Percentiles rank a stretch among this genome's conserved stretches.
Conservation (phyloP, 495 filamentous ascomycete species). For the Penicillium turbatum region DNA sequence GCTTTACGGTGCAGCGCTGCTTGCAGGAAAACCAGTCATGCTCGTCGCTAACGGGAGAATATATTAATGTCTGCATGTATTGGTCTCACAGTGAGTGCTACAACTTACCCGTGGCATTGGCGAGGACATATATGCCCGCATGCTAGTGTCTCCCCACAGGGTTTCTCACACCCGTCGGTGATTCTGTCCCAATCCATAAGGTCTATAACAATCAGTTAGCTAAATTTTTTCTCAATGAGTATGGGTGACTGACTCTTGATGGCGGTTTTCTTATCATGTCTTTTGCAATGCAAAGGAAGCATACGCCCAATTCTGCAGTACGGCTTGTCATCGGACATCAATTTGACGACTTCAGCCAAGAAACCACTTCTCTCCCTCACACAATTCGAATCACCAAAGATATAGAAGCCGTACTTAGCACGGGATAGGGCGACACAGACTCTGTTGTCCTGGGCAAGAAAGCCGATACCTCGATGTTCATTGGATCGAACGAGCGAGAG, state of each 20-base stretch:
- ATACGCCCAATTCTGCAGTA: conserved; percentile 29
- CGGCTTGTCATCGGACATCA: conserved; percentile 22
- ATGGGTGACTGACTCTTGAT: conserved; percentile 25
- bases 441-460: conserved; percentile 69
- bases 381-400: conserved; percentile 73
- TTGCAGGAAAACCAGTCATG: conserved; percentile 11
- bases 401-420: conserved; percentile 77
- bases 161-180: conserved; percentile 45
- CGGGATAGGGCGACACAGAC: conserved; percentile 86
- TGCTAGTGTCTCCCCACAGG: conserved; percentile 29
- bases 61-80: not conserved
- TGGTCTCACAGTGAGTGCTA: too few relatives aligned
- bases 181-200: conserved; percentile 47
- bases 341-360: conserved; percentile 36
- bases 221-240: not conserved
- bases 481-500: conserved; percentile 82
- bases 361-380: conserved; percentile 34
- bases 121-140: conserved; percentile 42
- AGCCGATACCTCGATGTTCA: conserved; percentile 53
- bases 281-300: conserved; percentile 40
- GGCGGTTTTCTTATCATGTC: conserved; percentile 31
- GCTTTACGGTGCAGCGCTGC: not conserved
- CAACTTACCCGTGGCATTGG: conserved; percentile 38
- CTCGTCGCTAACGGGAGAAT: not conserved
- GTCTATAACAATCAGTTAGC: conserved; percentile 3